Conservation (phyloP, 371 early-diverging fungal genomes). For the Capillidium rhysosporum region DNA sequence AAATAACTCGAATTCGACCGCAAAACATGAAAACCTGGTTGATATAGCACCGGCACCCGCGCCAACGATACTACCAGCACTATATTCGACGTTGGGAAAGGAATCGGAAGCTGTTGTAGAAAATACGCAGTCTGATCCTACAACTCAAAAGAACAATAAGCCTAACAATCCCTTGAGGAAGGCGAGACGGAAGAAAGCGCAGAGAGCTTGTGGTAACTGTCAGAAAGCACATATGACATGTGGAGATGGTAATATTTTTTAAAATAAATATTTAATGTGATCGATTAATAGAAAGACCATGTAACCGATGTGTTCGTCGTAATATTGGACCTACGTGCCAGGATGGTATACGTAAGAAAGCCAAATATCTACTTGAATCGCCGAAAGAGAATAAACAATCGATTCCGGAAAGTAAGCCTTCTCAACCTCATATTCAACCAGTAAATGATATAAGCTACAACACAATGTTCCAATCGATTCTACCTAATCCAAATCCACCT, state of each 20-base stretch:
- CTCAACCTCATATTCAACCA: too few species aligned
- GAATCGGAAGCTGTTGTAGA: too few species aligned
- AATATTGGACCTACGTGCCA: slow-evolving; percentile 47
- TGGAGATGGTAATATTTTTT: slow-evolving; percentile 8
- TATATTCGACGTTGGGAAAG: too few species aligned
- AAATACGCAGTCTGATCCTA: neutral
- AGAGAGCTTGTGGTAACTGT: slow-evolving; percentile 11
- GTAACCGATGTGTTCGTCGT: slow-evolving; percentile 62
- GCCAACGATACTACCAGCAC: too few species aligned
- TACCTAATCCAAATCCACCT: neutral
- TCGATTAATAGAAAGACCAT: slow-evolving; percentile 42
- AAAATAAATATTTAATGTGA: slow-evolving; percentile 7
- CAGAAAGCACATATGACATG: slow-evolving; percentile 13
- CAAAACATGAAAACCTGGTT: too few species aligned
- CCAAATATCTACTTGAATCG: slow-evolving; percentile 50
- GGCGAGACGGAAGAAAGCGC: slow-evolving; percentile 10
- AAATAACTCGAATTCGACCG: too few species aligned
- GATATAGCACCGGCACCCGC: too few species aligned
- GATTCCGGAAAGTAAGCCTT: too few species aligned
- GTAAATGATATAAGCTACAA: neutral
- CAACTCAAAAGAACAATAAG: neutral
- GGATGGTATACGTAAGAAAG: slow-evolving; percentile 57
- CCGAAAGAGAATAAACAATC: too few species aligned
- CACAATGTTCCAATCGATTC: neutral
- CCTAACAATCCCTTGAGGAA: neutral